Base-by-base conservation (phyloP, 441 rosid genomes). In the Sinapis alba region DNA sequence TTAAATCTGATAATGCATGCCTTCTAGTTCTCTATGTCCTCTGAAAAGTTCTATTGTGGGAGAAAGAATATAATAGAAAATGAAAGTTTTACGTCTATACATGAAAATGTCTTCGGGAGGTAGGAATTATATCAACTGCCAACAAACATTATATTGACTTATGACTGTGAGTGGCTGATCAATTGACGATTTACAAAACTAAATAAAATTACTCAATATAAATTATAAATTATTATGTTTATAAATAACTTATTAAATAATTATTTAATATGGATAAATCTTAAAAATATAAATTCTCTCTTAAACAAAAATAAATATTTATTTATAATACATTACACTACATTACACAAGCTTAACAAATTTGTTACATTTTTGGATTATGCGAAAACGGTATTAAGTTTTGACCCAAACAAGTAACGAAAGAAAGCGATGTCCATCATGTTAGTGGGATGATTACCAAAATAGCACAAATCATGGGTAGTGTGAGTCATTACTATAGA, bases 371-470 rank as follows among this genome's bases (percentile, higher is more conserved):
- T 20, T 38, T 12, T 38, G 15, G 26, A 28, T 60, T 16, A 60
- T 30, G 34, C 20, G 8, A 60, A 34, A 27, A 54, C 60, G 65
- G 53, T 27, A 30, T 54, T 7, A 13, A n/a, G 8, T 53, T 53
- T 36, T 27, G 65, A 38, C 27, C 64, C 59, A 75, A 41, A 62
- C 27, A 26, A 53, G 71, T 20, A 47, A 58, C 59, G 7, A 18
- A 47, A 5, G 9, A 43, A 45, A 58, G 7, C 21, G 64, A 32
- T 47, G 19, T 16, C 57, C 76, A 65, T 47, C 66, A 20, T 32
- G 72, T 58, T 71, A 71, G 76, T 77, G 80, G 76, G 30, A 23
- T 27, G 6, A 12, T 45, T 41, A 71, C 24, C 65, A 69, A 54
- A 64, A 57, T 45, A 57, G 30, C 67, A 77, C 45, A 47, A 57